Evolutionary conservation across 345 rosid genomes (phyloP).

Genomic region (Iberis pinnata): DNA sequence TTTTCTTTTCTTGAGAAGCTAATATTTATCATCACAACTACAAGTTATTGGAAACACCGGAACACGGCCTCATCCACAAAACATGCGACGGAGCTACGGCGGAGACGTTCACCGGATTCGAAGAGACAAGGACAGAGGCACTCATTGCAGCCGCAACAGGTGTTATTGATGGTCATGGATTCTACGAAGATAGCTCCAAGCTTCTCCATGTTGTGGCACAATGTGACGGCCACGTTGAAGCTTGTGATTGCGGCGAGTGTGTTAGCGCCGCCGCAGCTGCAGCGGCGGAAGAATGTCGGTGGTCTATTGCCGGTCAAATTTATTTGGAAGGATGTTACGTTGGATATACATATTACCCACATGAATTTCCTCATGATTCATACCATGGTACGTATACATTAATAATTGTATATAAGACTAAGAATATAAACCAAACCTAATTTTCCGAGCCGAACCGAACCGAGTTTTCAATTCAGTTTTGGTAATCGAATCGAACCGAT

Average conservation of each 20-base stretch:
- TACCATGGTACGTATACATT: constrained; percentile 34
- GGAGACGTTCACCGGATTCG: constrained; percentile 33
- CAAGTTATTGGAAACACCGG: constrained; percentile 15
- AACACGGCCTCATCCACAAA: constrained; percentile 41
- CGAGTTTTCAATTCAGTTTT: no score
- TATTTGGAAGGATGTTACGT: constrained; percentile 52
- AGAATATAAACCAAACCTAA: no score
- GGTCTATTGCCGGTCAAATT: constrained; percentile 45
- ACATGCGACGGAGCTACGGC: constrained; percentile 40
- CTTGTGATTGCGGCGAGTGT: constrained; percentile 60
- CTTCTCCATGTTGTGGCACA: constrained; percentile 45
- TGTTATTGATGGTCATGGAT: constrained; percentile 37
- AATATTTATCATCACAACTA: constrained; percentile 20
- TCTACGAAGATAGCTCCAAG: constrained; percentile 34
- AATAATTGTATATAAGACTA: no score
- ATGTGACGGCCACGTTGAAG: constrained; percentile 54
- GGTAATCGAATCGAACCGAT: no score
- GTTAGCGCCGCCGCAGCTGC: constrained; percentile 39
- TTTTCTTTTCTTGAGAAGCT: constrained; percentile 6
- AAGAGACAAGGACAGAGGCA: constrained; percentile 41
- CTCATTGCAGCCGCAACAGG: constrained; percentile 37
- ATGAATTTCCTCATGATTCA: constrained; percentile 26
- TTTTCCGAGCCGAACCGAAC: no score
- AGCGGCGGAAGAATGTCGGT: constrained; percentile 42
- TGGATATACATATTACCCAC: constrained; percentile 37